Evolutionary conservation across 2,329 filamentous ascomycete species (phyloP).

Genomic region (Nemania diffusa): DNA sequence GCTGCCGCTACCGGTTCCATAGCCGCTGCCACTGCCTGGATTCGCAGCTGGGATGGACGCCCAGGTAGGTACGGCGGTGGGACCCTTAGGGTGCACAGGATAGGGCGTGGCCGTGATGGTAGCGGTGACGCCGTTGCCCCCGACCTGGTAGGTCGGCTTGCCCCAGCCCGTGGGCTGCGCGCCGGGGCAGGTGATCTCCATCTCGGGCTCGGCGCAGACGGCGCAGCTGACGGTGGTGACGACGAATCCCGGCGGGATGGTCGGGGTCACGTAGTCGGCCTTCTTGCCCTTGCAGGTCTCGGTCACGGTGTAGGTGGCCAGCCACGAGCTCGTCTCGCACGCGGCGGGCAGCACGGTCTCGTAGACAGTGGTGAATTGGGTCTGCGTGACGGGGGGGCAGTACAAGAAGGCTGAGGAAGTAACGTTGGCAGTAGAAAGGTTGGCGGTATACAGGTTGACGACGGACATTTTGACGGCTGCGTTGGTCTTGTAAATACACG

Average conservation of each 20-base stretch:
- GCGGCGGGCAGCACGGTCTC: conserved; percentile 52
- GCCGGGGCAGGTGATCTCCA: conserved; percentile 53
- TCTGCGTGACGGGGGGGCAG: conserved; percentile 46
- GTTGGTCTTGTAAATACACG: conserved; percentile 21
- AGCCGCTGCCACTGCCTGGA: conserved; percentile 3
- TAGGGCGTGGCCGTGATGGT: conserved; percentile 38
- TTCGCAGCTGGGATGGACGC: background rate
- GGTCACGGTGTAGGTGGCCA: conserved; percentile 55
- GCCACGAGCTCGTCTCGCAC: conserved; percentile 53
- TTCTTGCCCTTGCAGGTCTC: conserved; percentile 51
- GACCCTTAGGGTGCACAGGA: conserved; percentile 31
- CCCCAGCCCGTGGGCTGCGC: conserved; percentile 47
- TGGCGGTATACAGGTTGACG: too few relatives aligned
- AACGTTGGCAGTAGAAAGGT: conserved; percentile 43
- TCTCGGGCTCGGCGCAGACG: conserved; percentile 48
- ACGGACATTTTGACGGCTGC: conserved; percentile 39
- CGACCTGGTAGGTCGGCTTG: conserved; percentile 44
- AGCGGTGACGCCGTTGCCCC: conserved; percentile 53
- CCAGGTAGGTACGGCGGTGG: conserved; percentile 16
- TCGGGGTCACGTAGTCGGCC: conserved; percentile 45
- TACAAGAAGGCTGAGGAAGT: conserved; percentile 48
- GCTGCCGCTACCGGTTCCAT: conserved; percentile 1
- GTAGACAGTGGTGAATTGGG: conserved; percentile 53
- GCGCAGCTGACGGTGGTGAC: conserved; percentile 52
- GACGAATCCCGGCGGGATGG: conserved; percentile 53